Evolutionary conservation across 306 rosid genomes (phyloP).

Genomic region (Oxytropis ochrocephala): DNA sequence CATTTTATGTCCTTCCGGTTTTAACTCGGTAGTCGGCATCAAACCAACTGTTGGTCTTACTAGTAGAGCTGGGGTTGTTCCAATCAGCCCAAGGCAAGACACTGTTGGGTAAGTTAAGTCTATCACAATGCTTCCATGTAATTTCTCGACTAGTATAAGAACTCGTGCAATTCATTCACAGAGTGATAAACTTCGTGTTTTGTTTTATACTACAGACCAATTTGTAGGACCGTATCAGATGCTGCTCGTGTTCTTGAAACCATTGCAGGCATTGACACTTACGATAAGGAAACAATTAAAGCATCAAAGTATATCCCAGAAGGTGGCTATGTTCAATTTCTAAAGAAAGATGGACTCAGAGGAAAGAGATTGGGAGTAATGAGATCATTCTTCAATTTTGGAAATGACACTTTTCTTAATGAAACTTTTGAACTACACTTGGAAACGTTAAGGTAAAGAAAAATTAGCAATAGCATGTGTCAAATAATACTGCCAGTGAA

Average conservation of each 20-base stretch:
- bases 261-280: conserved; percentile 41
- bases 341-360: conserved; percentile 37
- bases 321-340: conserved; percentile 53
- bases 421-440: conserved; percentile 37
- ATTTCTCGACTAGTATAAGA: not conserved
- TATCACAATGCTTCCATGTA: not conserved
- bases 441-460: conserved; percentile 46
- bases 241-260: conserved; percentile 56
- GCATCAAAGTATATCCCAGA: conserved; percentile 44
- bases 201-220: conserved; percentile 36
- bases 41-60: conserved; percentile 72
- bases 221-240: conserved; percentile 64
- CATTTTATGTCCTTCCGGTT: conserved; percentile 44
- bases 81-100: conserved; percentile 58
- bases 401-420: not conserved
- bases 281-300: conserved; percentile 35
- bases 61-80: conserved; percentile 65
- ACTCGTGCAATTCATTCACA: too few species aligned
- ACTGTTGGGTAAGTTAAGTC: conserved; percentile 48
- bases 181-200: not conserved
- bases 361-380: conserved; percentile 64
- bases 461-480: not conserved
- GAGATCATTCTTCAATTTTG: conserved; percentile 19
- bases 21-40: conserved; percentile 47
- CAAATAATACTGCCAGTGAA: not conserved